Evolutionary conservation across 179 eudicot species (phyloP), one percentile per base, ranked within the genome.

Genomic region (Silene coronaria): DNA sequence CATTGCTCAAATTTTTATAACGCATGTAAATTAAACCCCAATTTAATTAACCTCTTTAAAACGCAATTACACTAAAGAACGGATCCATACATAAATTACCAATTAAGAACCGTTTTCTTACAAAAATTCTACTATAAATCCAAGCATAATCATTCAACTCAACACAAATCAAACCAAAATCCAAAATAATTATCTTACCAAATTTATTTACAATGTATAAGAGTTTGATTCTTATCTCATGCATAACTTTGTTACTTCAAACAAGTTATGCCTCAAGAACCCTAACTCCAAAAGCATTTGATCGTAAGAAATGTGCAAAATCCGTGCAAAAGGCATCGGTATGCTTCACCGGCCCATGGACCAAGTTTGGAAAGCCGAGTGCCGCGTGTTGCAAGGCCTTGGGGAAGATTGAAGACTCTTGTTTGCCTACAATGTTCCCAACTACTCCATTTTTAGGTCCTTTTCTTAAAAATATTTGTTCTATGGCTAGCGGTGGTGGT

Each of bases 311-410:
- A 66, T 66, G 70, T 24, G 13, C 45, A 4, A 3, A 66, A 16
- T 1, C 46, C 1, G 5, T 17, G 0, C 8, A 19, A 16, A 66
- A 32, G 48, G 65, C 66, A 0, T 28, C 51, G 27, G 53, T 72
- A n/a, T 72, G 75, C 64, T 58, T 72, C n/a, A 32, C 21, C 19
- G 19, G 59, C 19, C 0, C 11, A 0, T 57, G 48, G 75, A 32
- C 46, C 28, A 32, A 72, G 3, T 8, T 58, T 1, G 66, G 75
- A 2, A 21, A 16, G 19, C 66, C 75, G 2, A 55, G 48, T 11
- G 28, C 66, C 7, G 66, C 51, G 1, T 72, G 75, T 21, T 72
- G 75, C 51, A 21, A 72, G 64, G 75, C 75, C 53, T 72, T 72
- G 62, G 63, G 16, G 19, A 21, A 57, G 1, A 72, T 72, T 11